Percentiles rank a stretch among this genome's conserved stretches.
Conservation (phyloP, 495 filamentous ascomycete genomes). For the Trichoderma virens region DNA sequence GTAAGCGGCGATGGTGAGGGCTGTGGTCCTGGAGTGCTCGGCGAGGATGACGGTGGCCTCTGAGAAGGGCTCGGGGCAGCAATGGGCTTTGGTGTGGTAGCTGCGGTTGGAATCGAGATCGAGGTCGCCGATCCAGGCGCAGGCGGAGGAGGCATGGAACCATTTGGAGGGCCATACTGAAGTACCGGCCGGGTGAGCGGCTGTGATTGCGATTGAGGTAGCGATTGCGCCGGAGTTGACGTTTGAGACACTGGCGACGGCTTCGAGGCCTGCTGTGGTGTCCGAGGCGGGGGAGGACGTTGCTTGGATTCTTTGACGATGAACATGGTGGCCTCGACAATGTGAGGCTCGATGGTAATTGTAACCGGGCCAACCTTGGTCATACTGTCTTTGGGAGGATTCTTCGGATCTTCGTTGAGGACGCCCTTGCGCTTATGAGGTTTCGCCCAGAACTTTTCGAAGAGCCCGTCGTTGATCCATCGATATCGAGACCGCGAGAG, state of each 20-base stretch:
- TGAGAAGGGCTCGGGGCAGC: background rate
- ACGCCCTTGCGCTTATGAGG: constrained; percentile 73
- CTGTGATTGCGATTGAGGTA: background rate
- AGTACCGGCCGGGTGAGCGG: constrained; percentile 47
- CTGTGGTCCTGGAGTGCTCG: background rate
- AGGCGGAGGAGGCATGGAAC: constrained; percentile 46
- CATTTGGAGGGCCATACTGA: constrained; percentile 61
- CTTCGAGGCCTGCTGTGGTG: constrained; percentile 17
- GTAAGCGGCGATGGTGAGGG: background rate
- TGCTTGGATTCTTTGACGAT: constrained; percentile 68
- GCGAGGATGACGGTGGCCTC: constrained; percentile 9
- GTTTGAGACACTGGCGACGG: constrained; percentile 11
- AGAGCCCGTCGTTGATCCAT: constrained; percentile 83
- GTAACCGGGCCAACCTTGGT: constrained; percentile 69
- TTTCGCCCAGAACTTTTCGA: constrained; percentile 92
- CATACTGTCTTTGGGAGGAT: constrained; percentile 84
- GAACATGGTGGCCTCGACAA: constrained; percentile 81
- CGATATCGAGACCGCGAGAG: constrained; percentile 75
- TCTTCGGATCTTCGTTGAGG: constrained; percentile 58
- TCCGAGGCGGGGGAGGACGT: constrained; percentile 17
- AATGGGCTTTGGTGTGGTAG: constrained; percentile 6
- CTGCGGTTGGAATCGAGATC: background rate
- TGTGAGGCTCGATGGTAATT: constrained; percentile 83
- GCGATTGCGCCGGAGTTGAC: background rate
- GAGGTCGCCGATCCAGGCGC: constrained; percentile 38